phyloP scores from a whole-genome alignment of 345 rosid species.

The Syzygium aqueum region DNA sequence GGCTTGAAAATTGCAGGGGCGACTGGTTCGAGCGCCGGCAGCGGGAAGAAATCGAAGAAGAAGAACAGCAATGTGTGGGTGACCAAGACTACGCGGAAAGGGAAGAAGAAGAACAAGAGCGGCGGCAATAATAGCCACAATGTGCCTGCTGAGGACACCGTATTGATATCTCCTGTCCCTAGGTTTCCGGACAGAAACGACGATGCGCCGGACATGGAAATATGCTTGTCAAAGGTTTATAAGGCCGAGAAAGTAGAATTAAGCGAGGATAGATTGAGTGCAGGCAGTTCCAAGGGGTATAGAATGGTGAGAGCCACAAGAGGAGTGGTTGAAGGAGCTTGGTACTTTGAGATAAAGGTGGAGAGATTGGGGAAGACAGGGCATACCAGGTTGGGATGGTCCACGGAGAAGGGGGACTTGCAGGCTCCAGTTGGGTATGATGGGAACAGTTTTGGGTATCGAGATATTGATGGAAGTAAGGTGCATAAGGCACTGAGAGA shows the following conservation, averaged over 20 bases:
- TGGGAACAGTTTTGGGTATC: constrained; percentile 81
- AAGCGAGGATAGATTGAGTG: constrained; percentile 72
- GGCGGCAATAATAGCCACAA: constrained; percentile 30
- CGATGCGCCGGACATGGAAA: constrained; percentile 56
- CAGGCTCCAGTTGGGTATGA: constrained; percentile 98
- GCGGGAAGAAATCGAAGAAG: constrained; percentile 76
- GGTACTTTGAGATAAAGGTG: constrained; percentile 90
- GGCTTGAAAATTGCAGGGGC: neutral
- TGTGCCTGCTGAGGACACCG: constrained; percentile 53
- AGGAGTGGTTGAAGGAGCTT: constrained; percentile 90
- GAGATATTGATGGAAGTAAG: constrained; percentile 97
- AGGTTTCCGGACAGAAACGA: constrained; percentile 76
- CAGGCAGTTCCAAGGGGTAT: constrained; percentile 87
- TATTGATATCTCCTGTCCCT: constrained; percentile 65
- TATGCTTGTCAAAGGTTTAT: constrained; percentile 79
- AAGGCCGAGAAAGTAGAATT: constrained; percentile 97
- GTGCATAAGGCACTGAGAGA: constrained; percentile 89
- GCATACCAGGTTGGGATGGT: constrained; percentile 93
- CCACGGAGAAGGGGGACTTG: constrained; percentile 90
- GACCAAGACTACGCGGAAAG: constrained; percentile 78
- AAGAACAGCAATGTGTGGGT: constrained; percentile 78
- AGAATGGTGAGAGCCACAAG: constrained; percentile 97
- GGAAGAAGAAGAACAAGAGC: constrained; percentile 79
- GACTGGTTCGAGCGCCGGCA: neutral
- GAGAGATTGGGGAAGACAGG: constrained; percentile 80